A percentile compares a stretch with the other conserved stretches of the same genome.
Conservation (phyloP, 2,329 filamentous ascomycete genomes). For the Amauroascus verrucosus region DNA sequence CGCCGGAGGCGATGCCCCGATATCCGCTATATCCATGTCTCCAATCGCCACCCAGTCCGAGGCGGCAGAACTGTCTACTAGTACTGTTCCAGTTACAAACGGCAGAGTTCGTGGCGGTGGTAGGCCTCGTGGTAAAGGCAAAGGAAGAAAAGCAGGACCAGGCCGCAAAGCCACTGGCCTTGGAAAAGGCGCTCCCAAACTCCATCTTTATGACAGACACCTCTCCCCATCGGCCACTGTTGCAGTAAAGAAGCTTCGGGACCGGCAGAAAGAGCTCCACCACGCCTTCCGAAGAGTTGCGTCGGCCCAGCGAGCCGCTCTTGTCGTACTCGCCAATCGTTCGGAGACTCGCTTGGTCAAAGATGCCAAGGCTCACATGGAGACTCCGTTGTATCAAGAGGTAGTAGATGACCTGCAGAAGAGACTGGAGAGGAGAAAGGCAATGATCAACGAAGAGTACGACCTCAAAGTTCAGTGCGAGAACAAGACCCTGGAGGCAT, state of each 20-base stretch:
- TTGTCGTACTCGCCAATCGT: slow-evolving; percentile 32
- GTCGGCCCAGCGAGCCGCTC: slow-evolving; percentile 32
- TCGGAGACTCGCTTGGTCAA: slow-evolving; percentile 31
- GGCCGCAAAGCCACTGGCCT: slow-evolving; percentile 25
- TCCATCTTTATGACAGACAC: slow-evolving; percentile 24
- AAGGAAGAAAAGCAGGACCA: slow-evolving; percentile 20
- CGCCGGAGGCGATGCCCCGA: neutral
- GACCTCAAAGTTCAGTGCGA: slow-evolving; percentile 26
- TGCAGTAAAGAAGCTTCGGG: slow-evolving; percentile 30
- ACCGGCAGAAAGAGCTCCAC: slow-evolving; percentile 35
- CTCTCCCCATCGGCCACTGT: slow-evolving; percentile 29
- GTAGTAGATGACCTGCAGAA: slow-evolving; percentile 26
- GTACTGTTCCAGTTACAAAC: slow-evolving; percentile 11
- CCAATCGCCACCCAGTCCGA: slow-evolving; percentile 13
- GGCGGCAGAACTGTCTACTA: slow-evolving; percentile 14
- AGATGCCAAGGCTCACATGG: slow-evolving; percentile 34
- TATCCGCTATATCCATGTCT: slow-evolving; percentile 11
- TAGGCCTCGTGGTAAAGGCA: slow-evolving; percentile 23
- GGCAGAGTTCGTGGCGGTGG: slow-evolving; percentile 23
- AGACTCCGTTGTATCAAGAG: slow-evolving; percentile 31
- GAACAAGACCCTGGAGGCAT: slow-evolving; percentile 23
- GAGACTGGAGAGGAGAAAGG: slow-evolving; percentile 23
- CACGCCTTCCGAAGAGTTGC: slow-evolving; percentile 35
- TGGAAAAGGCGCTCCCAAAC: slow-evolving; percentile 11
- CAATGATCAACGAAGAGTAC: slow-evolving; percentile 26